These are phyloP conservation scores for Phytopythium oedochilum DNA, from an alignment of 352 stramenopile genomes.

Conservation along the genomic window DNA sequence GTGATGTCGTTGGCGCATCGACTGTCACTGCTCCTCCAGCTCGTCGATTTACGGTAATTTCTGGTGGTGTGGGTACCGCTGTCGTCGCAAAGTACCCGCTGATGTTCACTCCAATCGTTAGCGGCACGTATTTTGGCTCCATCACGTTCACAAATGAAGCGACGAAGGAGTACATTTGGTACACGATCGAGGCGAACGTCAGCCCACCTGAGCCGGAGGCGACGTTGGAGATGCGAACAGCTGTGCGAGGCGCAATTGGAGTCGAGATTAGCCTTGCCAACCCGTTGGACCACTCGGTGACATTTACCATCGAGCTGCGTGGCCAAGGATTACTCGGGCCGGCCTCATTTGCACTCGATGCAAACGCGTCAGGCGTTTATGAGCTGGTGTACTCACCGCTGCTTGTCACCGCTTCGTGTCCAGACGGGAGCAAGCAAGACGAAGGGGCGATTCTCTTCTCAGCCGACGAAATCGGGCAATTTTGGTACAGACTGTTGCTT, in stretches of 20 bases:
- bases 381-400: constrained; percentile 92
- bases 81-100: constrained; percentile 62
- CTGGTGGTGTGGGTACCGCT: constrained; percentile 5
- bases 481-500: constrained; percentile 91
- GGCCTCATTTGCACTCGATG: constrained; percentile 58
- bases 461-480: constrained; percentile 89
- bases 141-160: constrained; percentile 89
- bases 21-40: constrained; percentile 36
- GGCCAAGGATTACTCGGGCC: constrained; percentile 86
- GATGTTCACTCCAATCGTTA: constrained; percentile 85
- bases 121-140: constrained; percentile 89
- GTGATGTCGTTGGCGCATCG: constrained; percentile 71
- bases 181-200: constrained; percentile 90
- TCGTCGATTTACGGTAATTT: background rate
- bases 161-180: constrained; percentile 89
- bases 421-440: constrained; percentile 9
- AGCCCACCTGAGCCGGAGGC: constrained; percentile 65
- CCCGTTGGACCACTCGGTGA: constrained; percentile 76
- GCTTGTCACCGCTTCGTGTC: constrained; percentile 24
- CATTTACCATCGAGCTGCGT: constrained; percentile 83
- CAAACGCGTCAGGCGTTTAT: constrained; percentile 75
- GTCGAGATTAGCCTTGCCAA: constrained; percentile 91
- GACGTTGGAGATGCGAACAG: constrained; percentile 80
- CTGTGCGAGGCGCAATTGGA: constrained; percentile 77
- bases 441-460: constrained; percentile 87